Conservation (phyloP, 345 rosid species). For the Moringa oleifera region DNA sequence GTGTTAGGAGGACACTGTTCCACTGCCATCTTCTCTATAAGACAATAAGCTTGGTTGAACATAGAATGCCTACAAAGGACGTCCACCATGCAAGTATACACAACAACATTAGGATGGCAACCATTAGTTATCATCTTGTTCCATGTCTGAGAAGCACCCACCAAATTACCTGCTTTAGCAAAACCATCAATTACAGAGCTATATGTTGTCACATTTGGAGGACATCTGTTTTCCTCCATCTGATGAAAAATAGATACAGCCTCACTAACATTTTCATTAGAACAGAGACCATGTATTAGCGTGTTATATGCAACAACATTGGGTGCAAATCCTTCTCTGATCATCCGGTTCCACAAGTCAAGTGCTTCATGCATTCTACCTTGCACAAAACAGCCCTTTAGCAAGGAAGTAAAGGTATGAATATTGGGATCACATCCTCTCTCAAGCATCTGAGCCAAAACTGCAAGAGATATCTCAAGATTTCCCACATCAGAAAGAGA, state of each 20-base stretch:
- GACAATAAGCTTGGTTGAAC: slow-evolving; percentile 60
- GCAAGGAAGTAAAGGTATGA: slow-evolving; percentile 58
- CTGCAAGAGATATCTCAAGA: slow-evolving; percentile 49
- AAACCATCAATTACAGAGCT: slow-evolving; percentile 69
- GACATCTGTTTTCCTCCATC: slow-evolving; percentile 53
- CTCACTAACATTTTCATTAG: slow-evolving; percentile 38
- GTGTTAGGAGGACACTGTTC: slow-evolving; percentile 60
- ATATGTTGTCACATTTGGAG: slow-evolving; percentile 57
- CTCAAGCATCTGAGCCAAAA: slow-evolving; percentile 58
- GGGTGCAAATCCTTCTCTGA: slow-evolving; percentile 40
- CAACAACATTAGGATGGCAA: slow-evolving; percentile 66
- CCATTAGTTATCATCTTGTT: slow-evolving; percentile 68
- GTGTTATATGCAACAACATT: slow-evolving; percentile 63
- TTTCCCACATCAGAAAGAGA: slow-evolving; percentile 47
- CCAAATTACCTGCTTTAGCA: slow-evolving; percentile 55
- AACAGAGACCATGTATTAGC: slow-evolving; percentile 63
- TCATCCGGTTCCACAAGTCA: slow-evolving; percentile 55
- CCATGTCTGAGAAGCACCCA: slow-evolving; percentile 68
- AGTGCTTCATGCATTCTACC: slow-evolving; percentile 53
- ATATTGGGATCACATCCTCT: slow-evolving; percentile 70
- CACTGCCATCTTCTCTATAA: slow-evolving; percentile 50
- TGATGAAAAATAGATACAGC: slow-evolving; percentile 45
- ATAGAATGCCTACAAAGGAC: slow-evolving; percentile 56
- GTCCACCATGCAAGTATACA: slow-evolving; percentile 82
- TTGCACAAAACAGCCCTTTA: slow-evolving; percentile 58